Conservation (phyloP, 495 filamentous ascomycete genomes). For the Immersiella caudata region DNA sequence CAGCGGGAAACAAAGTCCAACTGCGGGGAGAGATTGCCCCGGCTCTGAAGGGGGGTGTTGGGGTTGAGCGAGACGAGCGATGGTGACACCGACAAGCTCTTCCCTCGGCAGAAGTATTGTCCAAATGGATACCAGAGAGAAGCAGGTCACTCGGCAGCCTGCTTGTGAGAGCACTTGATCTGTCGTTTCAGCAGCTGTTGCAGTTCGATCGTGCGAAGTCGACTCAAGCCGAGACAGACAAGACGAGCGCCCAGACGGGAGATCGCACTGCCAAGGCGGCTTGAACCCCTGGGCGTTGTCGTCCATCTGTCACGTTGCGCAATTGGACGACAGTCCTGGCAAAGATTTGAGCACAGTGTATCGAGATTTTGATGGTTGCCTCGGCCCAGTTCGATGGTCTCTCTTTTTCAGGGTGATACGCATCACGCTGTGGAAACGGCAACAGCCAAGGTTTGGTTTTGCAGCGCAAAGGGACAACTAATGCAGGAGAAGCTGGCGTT, state of each 20-base stretch:
- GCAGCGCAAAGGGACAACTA: neutral
- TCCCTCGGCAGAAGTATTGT: conserved; percentile 13
- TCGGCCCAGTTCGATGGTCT: neutral
- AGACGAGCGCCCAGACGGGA: conserved; percentile 35
- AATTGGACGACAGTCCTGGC: neutral
- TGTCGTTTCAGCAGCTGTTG: conserved; percentile 18
- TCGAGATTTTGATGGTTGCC: neutral
- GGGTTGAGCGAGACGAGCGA: neutral
- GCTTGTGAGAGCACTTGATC: conserved; percentile 12
- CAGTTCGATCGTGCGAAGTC: conserved; percentile 17
- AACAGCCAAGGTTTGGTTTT: no score
- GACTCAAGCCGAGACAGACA: conserved; percentile 29
- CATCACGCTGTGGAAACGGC: neutral
- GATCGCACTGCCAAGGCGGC: conserved; percentile 33
- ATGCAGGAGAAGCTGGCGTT: conserved; percentile 1
- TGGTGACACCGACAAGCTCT: conserved; percentile 9
- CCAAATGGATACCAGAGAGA: neutral
- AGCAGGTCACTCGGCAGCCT: neutral
- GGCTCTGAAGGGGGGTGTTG: neutral
- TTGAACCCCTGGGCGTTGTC: conserved; percentile 9
- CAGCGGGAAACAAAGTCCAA: neutral
- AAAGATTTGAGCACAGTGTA: neutral
- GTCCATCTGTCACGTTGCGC: neutral
- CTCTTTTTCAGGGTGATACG: neutral
- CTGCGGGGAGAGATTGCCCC: neutral